Evolutionary conservation across 352 stramenopile genomes (phyloP).

Genomic region (Thraustotheca clavata): DNA sequence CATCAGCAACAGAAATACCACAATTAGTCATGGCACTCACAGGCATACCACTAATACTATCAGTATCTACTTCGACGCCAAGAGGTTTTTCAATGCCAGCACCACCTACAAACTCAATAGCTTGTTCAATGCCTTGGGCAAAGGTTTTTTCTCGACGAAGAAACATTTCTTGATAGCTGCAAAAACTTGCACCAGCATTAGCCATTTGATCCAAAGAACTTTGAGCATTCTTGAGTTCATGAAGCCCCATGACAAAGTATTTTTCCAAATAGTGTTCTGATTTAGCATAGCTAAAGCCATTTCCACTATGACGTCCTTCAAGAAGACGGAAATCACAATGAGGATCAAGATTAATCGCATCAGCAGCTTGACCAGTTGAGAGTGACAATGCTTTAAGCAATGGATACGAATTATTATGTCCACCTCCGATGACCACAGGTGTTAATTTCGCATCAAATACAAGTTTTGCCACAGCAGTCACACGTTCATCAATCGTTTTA

Average conservation of each 20-base stretch:
- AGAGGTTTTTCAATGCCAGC: neutral
- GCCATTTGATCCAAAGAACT: conserved; percentile 17
- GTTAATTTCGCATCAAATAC: conserved; percentile 14
- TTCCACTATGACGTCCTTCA: conserved; percentile 19
- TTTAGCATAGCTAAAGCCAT: conserved; percentile 20
- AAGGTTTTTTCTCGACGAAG: conserved; percentile 14
- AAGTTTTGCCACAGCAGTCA: conserved; percentile 8
- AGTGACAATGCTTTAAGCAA: conserved; percentile 14
- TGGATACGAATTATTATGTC: conserved; percentile 19
- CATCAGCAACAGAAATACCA: conserved; percentile 17
- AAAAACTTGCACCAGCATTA: neutral
- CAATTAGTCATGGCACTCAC: conserved; percentile 22
- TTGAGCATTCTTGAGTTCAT: conserved; percentile 21
- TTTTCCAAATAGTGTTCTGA: neutral
- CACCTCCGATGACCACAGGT: conserved; percentile 19
- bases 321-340: conserved; percentile 20
- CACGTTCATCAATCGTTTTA: conserved; percentile 3
- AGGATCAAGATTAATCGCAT: conserved; percentile 20
- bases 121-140: conserved; percentile 5
- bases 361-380: neutral
- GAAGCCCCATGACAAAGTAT: conserved; percentile 21
- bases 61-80: conserved; percentile 18
- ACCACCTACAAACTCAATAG: conserved; percentile 8
- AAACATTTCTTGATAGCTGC: conserved; percentile 18
- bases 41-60: conserved; percentile 20